Base-by-base conservation (phyloP, 345 rosid species). In the Eutrema japonicum region DNA sequence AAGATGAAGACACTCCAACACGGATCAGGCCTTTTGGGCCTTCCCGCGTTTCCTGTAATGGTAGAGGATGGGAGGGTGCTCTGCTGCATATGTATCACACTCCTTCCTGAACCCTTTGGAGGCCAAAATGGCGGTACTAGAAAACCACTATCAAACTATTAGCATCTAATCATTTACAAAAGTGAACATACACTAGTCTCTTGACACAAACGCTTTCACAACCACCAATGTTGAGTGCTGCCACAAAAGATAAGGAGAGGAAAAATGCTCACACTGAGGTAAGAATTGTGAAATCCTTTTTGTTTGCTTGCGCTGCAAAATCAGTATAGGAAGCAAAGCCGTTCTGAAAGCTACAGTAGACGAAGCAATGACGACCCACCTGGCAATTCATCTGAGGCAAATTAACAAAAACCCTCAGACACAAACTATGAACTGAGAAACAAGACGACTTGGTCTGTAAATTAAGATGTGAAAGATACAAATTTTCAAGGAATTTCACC, bases 41-140 rank as follows among this genome's bases (percentile, higher is more conserved):
- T n/a, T n/a, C n/a, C n/a, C n/a, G n/a, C n/a, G n/a, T n/a, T n/a
- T n/a, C n/a, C n/a, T n/a, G n/a, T n/a, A n/a, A n/a, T n/a, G n/a
- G n/a, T n/a, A n/a, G n/a, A n/a, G n/a, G n/a, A n/a, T n/a, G n/a
- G n/a, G n/a, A n/a, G n/a, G n/a, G n/a, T n/a, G n/a, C n/a, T n/a
- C n/a, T n/a, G n/a, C n/a, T n/a, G n/a, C n/a, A n/a, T n/a, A n/a
- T n/a, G n/a, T n/a, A n/a, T n/a, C n/a, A n/a, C n/a, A n/a, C 88
- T 89, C 90, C 81, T 88, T 84, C 92, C 93, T 68, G 96, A 95
- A 71, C 80, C 78, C 68, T 86, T 84, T 64, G 96, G 96, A 60
- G 92, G 97, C 66, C 91, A 83, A 29, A 91, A 89, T 60, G 90
- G 82, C 53, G 97, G 96, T 89, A 92, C 98, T 89, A 75, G 70